Conservation (phyloP, 768 basidiomycete genomes). For the Mrakia gelida region DNA sequence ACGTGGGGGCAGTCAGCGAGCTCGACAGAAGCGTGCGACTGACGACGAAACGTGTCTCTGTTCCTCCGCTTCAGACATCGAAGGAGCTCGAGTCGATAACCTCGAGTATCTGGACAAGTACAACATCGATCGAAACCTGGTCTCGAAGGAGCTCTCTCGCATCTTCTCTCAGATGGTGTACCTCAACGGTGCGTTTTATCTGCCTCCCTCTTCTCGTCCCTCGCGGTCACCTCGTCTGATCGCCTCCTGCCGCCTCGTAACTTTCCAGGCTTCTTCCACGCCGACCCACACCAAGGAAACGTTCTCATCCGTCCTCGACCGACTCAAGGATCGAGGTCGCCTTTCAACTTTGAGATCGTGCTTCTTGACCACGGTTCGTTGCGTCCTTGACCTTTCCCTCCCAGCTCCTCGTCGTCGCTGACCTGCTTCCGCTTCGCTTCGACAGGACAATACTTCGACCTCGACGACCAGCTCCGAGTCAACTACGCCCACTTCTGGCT, state of each 20-base stretch:
- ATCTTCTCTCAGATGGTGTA: conserved; percentile 97
- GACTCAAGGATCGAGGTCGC: conserved; percentile 56
- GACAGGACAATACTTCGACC: conserved; percentile 79
- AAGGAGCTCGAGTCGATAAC: conserved; percentile 85
- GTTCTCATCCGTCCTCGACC: conserved; percentile 78
- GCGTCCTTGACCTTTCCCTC: neutral
- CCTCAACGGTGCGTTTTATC: conserved; percentile 58
- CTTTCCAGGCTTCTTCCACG: conserved; percentile 54
- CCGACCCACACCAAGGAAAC: conserved; percentile 70
- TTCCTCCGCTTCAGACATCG: conserved; percentile 39
- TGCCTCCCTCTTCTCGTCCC: too few species aligned
- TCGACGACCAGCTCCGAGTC: conserved; percentile 71
- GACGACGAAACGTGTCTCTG: neutral
- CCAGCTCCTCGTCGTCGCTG: neutral
- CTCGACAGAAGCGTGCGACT: too few species aligned
- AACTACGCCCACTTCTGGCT: conserved; percentile 71
- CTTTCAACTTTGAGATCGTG: conserved; percentile 94
- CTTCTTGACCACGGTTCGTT: conserved; percentile 75
- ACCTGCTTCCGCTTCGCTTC: neutral
- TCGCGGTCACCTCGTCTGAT: too few species aligned
- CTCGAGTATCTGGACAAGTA: conserved; percentile 72
- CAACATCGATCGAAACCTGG: conserved; percentile 87
- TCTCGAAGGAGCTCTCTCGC: conserved; percentile 75
- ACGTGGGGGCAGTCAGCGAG: neutral
- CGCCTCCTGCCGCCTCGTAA: too few species aligned